Conservation (phyloP, 2,329 filamentous ascomycete genomes). For the Purpureocillium lavendulum region DNA sequence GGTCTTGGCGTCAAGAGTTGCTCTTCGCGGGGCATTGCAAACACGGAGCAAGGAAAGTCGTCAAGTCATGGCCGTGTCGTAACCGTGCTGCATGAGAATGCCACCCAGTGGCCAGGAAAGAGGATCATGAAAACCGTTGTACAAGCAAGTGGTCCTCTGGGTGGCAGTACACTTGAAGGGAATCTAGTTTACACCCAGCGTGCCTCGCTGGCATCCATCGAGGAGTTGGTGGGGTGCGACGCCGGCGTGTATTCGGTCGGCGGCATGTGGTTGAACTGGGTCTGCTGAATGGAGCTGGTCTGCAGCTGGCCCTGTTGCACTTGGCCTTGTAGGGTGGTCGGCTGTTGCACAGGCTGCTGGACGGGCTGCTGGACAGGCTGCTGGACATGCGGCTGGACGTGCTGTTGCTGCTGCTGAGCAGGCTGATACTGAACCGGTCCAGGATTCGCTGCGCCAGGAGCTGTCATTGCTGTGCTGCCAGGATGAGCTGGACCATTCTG, state of each 20-base stretch:
- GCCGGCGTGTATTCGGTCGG: conserved; percentile 16
- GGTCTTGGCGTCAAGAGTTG: conserved; percentile 5
- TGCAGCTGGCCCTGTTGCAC: neutral
- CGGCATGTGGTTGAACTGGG: conserved; percentile 19
- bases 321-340: neutral
- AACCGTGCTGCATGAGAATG: conserved; percentile 22
- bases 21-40: conserved; percentile 18
- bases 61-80: conserved; percentile 31
- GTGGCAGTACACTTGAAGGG: conserved; percentile 13
- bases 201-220: conserved; percentile 22
- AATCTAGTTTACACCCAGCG: conserved; percentile 29
- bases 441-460: conserved; percentile 16
- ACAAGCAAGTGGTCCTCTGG: conserved; percentile 20
- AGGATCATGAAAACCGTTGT: conserved; percentile 19
- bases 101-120: conserved; percentile 13
- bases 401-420: conserved; percentile 7
- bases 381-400: neutral
- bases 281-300: conserved; percentile 10
- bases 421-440: conserved; percentile 18
- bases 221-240: conserved; percentile 14
- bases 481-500: conserved; percentile 27
- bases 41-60: conserved; percentile 26
- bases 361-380: no score
- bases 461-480: conserved; percentile 20
- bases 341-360: neutral